phyloP scores from a whole-genome alignment of 2,329 filamentous ascomycete genomes.

The Fusarium sulawesiense region DNA sequence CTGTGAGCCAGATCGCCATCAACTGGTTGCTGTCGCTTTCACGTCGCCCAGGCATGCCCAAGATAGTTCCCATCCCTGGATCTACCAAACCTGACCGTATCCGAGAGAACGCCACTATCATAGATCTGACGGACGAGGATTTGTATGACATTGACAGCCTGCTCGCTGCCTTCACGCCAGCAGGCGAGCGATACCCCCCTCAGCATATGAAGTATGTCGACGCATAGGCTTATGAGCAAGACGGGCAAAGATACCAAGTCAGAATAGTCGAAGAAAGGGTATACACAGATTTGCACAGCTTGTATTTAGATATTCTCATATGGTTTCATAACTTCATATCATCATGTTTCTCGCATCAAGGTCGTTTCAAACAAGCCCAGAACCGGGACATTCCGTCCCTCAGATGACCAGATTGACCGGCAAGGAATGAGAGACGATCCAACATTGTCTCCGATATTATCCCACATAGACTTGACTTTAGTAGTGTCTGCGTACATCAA shows the following conservation, averaged over 20 bases:
- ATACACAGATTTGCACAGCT: background rate
- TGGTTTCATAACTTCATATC: slow-evolving; percentile 15
- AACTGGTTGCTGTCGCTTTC: slow-evolving; percentile 68
- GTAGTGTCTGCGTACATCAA: slow-evolving; percentile 50
- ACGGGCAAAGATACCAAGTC: background rate
- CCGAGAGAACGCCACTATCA: slow-evolving; percentile 67
- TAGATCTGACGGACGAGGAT: slow-evolving; percentile 63
- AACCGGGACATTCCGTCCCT: slow-evolving; percentile 48
- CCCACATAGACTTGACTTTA: slow-evolving; percentile 35
- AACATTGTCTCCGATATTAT: background rate
- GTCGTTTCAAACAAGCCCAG: slow-evolving; percentile 50
- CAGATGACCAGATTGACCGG: slow-evolving; percentile 51
- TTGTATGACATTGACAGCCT: slow-evolving; percentile 62
- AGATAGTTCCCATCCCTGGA: slow-evolving; percentile 75
- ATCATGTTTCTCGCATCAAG: slow-evolving; percentile 19
- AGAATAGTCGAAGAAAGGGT: background rate
- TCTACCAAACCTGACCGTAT: slow-evolving; percentile 67
- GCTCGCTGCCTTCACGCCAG: slow-evolving; percentile 59
- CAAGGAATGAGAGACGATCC: slow-evolving; percentile 51
- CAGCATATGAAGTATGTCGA: slow-evolving; percentile 33
- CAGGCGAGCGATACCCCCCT: slow-evolving; percentile 62
- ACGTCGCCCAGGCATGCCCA: slow-evolving; percentile 63
- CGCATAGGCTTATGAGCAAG: background rate
- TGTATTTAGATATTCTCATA: slow-evolving; percentile 2
- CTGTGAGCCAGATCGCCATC: slow-evolving; percentile 72